A percentile compares a stretch with the other conserved stretches of the same genome.
Evolutionary conservation across 192 early-diverging fungal species (phyloP).

Genomic region (Backusella liffmaniae): DNA sequence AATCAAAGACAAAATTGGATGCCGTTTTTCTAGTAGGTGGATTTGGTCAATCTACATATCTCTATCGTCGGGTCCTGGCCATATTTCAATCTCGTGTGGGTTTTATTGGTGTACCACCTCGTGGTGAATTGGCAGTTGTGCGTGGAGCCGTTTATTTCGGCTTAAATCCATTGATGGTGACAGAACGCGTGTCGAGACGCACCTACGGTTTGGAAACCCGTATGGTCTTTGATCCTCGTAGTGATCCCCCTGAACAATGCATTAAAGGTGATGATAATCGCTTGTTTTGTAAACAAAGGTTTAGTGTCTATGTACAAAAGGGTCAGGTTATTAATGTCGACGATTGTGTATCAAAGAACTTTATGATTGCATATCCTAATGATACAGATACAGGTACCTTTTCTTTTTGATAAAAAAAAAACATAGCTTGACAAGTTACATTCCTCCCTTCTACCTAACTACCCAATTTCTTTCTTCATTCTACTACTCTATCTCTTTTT

Average conservation of each 20-base stretch:
- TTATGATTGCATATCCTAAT: constrained; percentile 36
- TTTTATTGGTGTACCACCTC: constrained; percentile 45
- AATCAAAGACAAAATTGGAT: constrained; percentile 34
- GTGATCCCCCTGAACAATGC: constrained; percentile 42
- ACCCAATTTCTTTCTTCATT: not conserved
- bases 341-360: constrained; percentile 46
- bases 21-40: constrained; percentile 52
- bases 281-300: constrained; percentile 35
- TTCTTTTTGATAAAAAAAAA: not conserved
- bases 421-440: not conserved
- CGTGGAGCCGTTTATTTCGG: constrained; percentile 53
- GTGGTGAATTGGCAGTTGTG: constrained; percentile 49
- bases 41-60: constrained; percentile 51
- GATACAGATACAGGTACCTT: constrained; percentile 27
- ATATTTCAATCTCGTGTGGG: constrained; percentile 36
- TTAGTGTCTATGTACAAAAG: constrained; percentile 37
- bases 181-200: constrained; percentile 44
- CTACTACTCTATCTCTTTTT: not conserved
- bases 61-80: constrained; percentile 39
- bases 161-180: constrained; percentile 43
- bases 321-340: constrained; percentile 39
- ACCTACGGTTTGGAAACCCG: constrained; percentile 47
- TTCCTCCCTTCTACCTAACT: not conserved
- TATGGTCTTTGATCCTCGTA: constrained; percentile 40
- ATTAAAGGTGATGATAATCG: constrained; percentile 39